Evolutionary conservation across 495 filamentous ascomycete species (phyloP).

Genomic region (Rhizodiscina lignyota): DNA sequence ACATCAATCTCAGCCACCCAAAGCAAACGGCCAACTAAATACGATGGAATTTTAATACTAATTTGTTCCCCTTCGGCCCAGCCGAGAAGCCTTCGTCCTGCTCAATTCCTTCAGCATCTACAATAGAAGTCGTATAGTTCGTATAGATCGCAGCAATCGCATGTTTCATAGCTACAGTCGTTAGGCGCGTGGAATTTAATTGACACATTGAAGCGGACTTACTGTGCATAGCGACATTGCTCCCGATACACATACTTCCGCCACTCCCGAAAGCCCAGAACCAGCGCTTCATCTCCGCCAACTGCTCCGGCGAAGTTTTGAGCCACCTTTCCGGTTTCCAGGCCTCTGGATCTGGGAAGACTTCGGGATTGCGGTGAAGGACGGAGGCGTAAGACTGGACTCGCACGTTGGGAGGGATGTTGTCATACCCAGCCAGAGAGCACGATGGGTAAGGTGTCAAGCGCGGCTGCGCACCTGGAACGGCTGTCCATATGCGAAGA

Average conservation of each 20-base stretch:
- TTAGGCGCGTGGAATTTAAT: neutral
- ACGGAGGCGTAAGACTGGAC: conserved; percentile 56
- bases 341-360: conserved; percentile 18
- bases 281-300: conserved; percentile 40
- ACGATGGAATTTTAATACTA: conserved; percentile 13
- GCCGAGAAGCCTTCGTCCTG: conserved; percentile 22
- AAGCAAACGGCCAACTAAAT: too few relatives aligned
- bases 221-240: conserved; percentile 64
- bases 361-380: conserved; percentile 41
- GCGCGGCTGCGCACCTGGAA: conserved; percentile 61
- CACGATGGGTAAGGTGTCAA: conserved; percentile 41
- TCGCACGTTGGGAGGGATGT: conserved; percentile 43
- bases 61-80: conserved; percentile 15
- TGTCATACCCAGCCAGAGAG: conserved; percentile 33
- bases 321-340: conserved; percentile 23
- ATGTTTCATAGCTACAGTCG: conserved; percentile 20
- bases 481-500: conserved; percentile 53
- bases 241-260: conserved; percentile 71
- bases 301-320: conserved; percentile 6
- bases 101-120: conserved; percentile 19
- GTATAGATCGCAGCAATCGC: conserved; percentile 22
- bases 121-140: conserved; percentile 17
- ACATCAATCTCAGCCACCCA: too few relatives aligned
- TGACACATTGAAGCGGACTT: conserved; percentile 7
- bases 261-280: conserved; percentile 83